Base-by-base conservation (phyloP, 176 grass and related monocot species). In the Hyparrhenia diplandra region DNA sequence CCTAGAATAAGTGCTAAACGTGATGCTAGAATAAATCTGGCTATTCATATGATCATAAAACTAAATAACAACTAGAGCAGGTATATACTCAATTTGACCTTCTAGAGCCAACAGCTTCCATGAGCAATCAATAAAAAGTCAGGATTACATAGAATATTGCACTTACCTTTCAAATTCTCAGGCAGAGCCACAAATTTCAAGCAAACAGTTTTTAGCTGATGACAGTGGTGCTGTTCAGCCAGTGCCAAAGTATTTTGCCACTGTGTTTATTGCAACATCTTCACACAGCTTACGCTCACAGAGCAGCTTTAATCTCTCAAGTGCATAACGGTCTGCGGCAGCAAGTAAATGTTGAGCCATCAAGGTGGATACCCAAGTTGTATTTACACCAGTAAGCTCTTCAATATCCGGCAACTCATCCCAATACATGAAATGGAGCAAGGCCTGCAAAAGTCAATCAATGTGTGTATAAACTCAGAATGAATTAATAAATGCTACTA, bases 341-440 rank as follows among this genome's bases (percentile, higher is more conserved):
- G 93, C 97, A 80, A 99, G 91, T 58, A 99, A 88, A 82, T 99
- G 97, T 70, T 99, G 97, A 71, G 90, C 97, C 87, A 99, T 93
- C 88, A 96, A 83, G 59, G 97, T 99, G 42, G 93, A 93, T 7
- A 88, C 90, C 83, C 89, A 96, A 55, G 84, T 96, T 51, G 93
- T 85, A 75, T 90, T 92, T 16, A 93, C 42, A 70, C 97, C 93
- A 75, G 93, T 93, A 67, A 96, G 84, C 59, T 96, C 90, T 92
- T 92, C 97, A 40, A 95, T 85, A 71, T 99, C 91, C 58, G 93
- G 89, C 81, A 93, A 79, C 43, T 79, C 84, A 74, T 99, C 97
- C 92, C 97, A 99, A 64, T 99, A 99, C 83, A 99, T 99, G 76
- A 91, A 99, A 90, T 99, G 90, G 61, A 99, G 97, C 35, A 96